Evolutionary conservation across 768 basidiomycete species (phyloP).

Genomic region (Trametes meyenii): DNA sequence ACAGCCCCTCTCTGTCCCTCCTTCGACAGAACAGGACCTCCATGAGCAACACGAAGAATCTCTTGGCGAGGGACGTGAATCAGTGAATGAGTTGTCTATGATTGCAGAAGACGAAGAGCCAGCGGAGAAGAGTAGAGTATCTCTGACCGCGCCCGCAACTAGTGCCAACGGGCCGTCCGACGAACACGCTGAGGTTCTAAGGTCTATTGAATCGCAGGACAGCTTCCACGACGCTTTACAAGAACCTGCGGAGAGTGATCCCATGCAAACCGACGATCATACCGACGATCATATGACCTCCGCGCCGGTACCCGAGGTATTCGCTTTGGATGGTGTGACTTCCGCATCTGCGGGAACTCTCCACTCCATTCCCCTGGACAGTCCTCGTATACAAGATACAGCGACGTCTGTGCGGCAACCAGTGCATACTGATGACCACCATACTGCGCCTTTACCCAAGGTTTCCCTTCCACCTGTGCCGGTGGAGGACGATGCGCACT

Average conservation of each 20-base stretch:
- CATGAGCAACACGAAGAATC: neutral
- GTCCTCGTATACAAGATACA: constrained; percentile 29
- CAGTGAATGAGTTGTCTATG: constrained; percentile 57
- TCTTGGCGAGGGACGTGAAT: neutral
- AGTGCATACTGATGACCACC: constrained; percentile 4
- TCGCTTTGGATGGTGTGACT: constrained; percentile 26
- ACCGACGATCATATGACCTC: neutral
- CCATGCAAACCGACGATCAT: constrained; percentile 15
- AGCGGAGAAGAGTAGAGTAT: constrained; percentile 40
- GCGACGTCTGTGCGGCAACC: neutral
- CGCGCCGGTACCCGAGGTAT: constrained; percentile 6
- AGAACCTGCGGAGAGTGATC: neutral
- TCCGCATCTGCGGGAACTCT: constrained; percentile 40
- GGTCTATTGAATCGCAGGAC: neutral
- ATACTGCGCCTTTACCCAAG: constrained; percentile 28
- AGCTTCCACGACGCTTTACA: neutral
- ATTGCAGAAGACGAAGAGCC: constrained; percentile 75
- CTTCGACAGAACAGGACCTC: neutral
- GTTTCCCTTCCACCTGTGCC: constrained; percentile 16
- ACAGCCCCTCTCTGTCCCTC: neutral
- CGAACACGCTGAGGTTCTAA: neutral
- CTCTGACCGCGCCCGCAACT: neutral
- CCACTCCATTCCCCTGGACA: constrained; percentile 44
- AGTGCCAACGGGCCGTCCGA: neutral
- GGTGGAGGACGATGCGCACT: constrained; percentile 11